These are phyloP conservation scores for Calonectria crousiana DNA, from an alignment of 2,329 filamentous ascomycete species.

Conservation along the genomic window DNA sequence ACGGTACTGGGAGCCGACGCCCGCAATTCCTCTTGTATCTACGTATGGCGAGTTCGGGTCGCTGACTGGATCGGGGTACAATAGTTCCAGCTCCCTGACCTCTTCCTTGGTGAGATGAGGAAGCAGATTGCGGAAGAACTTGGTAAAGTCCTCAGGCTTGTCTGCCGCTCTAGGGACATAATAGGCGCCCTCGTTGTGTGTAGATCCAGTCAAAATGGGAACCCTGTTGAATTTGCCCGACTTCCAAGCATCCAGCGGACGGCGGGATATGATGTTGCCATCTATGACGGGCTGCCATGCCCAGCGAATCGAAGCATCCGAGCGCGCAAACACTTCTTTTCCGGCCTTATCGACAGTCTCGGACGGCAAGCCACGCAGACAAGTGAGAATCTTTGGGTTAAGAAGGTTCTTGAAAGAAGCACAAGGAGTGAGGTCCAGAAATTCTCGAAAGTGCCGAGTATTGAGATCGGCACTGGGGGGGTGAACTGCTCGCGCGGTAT, in stretches of 20 bases:
- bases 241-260: slow-evolving; percentile 47
- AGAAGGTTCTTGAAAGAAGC: slow-evolving; percentile 38
- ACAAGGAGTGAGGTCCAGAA: slow-evolving; percentile 47
- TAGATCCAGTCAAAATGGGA: slow-evolving; percentile 46
- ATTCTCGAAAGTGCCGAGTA: slow-evolving; percentile 44
- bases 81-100: slow-evolving; percentile 27
- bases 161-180: slow-evolving; percentile 40
- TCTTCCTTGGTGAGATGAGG: slow-evolving; percentile 38
- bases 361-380: slow-evolving; percentile 39
- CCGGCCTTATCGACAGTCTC: slow-evolving; percentile 43
- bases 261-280: slow-evolving; percentile 44
- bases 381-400: slow-evolving; percentile 42
- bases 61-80: slow-evolving; percentile 37
- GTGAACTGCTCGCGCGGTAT: slow-evolving; percentile 47
- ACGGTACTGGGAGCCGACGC: slow-evolving; percentile 34
- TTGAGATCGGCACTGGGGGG: slow-evolving; percentile 42
- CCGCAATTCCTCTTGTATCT: slow-evolving; percentile 29
- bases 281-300: slow-evolving; percentile 50
- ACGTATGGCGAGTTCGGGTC: slow-evolving; percentile 32
- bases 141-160: slow-evolving; percentile 39
- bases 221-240: slow-evolving; percentile 48
- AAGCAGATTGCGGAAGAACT: slow-evolving; percentile 45
- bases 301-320: slow-evolving; percentile 47
- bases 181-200: slow-evolving; percentile 47
- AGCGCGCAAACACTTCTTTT: slow-evolving; percentile 44